Evolutionary conservation across 139 green algal genomes (phyloP), one percentile per base, ranked within the genome.

Genomic region (Yamagishiella unicocca): DNA sequence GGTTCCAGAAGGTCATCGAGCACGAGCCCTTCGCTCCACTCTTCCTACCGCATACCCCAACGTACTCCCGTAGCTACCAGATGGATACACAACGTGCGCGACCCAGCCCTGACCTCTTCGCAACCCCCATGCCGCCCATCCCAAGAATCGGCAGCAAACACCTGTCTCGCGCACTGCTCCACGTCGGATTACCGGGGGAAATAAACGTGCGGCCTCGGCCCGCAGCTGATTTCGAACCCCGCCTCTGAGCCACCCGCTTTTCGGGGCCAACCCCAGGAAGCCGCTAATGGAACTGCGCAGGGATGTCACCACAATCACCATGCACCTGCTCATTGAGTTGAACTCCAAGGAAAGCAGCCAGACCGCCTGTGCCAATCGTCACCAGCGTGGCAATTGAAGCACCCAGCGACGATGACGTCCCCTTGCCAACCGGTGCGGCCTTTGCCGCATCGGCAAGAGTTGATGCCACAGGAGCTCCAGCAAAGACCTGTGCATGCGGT

Each of bases 251-350:
- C n/a, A n/a, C n/a, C n/a, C n/a, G n/a, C n/a, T n/a, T n/a, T n/a
- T 14, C 64, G 9, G n/a, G 29, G 5, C n/a, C 64, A 72, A n/a
- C n/a, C n/a, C n/a, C n/a, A 5, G 45, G 4, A 27, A 64, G n/a
- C 19, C 12, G 31, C 6, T 1, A 58, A 64, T 40, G 29, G 8
- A 38, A 61, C 10, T 6, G 24, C 40, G 43, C 71, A 8, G 2
- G 1, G 38, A 25, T 35, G 1, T 55, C n/a, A 55, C 3, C 7
- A 31, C 12, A 43, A 5, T 22, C 46, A 14, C 66, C 9, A 45
- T 53, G 50, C 55, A 85, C 79, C 80, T 86, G 80, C 80, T 77
- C 62, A 22, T 67, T 68, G 14, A 77, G 64, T 43, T 86, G 42
- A 5, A 86, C 12, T 27, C 80, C 64, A 0, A 77, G 37, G 42